phyloP scores from a whole-genome alignment of 2,329 filamentous ascomycete genomes.

The Grosmannia penicillata region DNA sequence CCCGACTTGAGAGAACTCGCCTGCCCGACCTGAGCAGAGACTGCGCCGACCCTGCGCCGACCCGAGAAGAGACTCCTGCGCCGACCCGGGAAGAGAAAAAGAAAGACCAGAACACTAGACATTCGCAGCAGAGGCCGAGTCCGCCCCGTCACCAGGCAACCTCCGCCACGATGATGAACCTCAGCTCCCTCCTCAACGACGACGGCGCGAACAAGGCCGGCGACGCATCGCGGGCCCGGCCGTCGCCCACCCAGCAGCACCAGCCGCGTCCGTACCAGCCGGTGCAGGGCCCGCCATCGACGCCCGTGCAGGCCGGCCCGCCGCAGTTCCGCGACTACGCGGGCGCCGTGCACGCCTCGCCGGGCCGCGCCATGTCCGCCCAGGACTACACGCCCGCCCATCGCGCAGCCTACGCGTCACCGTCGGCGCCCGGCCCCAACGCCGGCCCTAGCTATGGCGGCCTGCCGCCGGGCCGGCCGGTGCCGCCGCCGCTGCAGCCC shows the following conservation, averaged over 20 bases:
- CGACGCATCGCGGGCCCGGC: slow-evolving; percentile 15
- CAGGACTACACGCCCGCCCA: slow-evolving; percentile 26
- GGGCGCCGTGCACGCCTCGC: slow-evolving; percentile 32
- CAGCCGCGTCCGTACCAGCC: slow-evolving; percentile 8
- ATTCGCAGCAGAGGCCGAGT: background rate
- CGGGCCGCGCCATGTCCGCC: slow-evolving; percentile 23
- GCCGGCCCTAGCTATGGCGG: slow-evolving; percentile 22
- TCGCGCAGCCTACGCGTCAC: slow-evolving; percentile 22
- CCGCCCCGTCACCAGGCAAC: background rate
- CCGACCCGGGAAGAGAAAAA: too few relatives aligned
- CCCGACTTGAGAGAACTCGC: too few relatives aligned
- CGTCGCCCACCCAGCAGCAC: slow-evolving; percentile 5
- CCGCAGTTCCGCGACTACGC: slow-evolving; percentile 37
- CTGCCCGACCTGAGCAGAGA: too few relatives aligned
- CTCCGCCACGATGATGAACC: slow-evolving; percentile 29
- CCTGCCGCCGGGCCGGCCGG: slow-evolving; percentile 24
- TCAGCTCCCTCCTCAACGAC: slow-evolving; percentile 39
- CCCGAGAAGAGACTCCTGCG: too few relatives aligned
- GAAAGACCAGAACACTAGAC: background rate
- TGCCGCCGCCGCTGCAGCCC: slow-evolving; percentile 31
- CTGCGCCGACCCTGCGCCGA: too few relatives aligned
- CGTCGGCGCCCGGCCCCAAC: slow-evolving; percentile 20
- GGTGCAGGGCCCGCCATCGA: slow-evolving; percentile 12
- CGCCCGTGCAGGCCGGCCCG: slow-evolving; percentile 25
- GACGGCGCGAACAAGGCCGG: slow-evolving; percentile 18